These are phyloP conservation scores for Tetracladium marchalianum DNA, from an alignment of 495 filamentous ascomycete genomes.

Conservation along the genomic window DNA sequence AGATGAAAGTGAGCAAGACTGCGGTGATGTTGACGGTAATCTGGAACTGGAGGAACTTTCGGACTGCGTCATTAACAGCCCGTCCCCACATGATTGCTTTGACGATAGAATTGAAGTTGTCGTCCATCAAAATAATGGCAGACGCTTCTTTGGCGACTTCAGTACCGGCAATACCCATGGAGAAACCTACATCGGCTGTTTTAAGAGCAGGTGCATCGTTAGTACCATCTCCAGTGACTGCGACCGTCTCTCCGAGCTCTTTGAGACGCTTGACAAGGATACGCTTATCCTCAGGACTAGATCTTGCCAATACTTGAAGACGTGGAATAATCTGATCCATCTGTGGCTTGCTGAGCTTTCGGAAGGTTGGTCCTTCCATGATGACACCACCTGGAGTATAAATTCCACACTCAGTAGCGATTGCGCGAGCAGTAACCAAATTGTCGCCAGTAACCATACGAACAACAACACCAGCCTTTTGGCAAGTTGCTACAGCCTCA, in stretches of 20 bases:
- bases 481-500: slow-evolving; percentile 63
- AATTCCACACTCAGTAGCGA: slow-evolving; percentile 77
- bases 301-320: slow-evolving; percentile 77
- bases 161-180: slow-evolving; percentile 85
- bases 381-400: slow-evolving; percentile 61
- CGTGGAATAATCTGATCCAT: slow-evolving; percentile 65
- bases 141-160: slow-evolving; percentile 93
- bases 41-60: slow-evolving; percentile 88
- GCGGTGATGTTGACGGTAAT: slow-evolving; percentile 88
- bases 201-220: slow-evolving; percentile 84
- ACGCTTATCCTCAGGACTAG: slow-evolving; percentile 81
- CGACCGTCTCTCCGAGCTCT: slow-evolving; percentile 80
- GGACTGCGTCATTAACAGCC: slow-evolving; percentile 82
- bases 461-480: slow-evolving; percentile 69
- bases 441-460: slow-evolving; percentile 94
- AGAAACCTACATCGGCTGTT: slow-evolving; percentile 82
- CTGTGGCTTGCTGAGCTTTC: slow-evolving; percentile 58
- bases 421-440: slow-evolving; percentile 68
- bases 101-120: slow-evolving; percentile 82
- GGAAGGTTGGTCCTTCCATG: slow-evolving; percentile 80
- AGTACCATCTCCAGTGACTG: slow-evolving; percentile 85
- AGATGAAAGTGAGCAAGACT: slow-evolving; percentile 72
- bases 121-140: slow-evolving; percentile 84
- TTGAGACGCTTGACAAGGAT: slow-evolving; percentile 71
- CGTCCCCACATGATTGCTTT: slow-evolving; percentile 87